Evolutionary conservation across 345 rosid genomes (phyloP).

Genomic region (Bruguiera gymnorhiza): DNA sequence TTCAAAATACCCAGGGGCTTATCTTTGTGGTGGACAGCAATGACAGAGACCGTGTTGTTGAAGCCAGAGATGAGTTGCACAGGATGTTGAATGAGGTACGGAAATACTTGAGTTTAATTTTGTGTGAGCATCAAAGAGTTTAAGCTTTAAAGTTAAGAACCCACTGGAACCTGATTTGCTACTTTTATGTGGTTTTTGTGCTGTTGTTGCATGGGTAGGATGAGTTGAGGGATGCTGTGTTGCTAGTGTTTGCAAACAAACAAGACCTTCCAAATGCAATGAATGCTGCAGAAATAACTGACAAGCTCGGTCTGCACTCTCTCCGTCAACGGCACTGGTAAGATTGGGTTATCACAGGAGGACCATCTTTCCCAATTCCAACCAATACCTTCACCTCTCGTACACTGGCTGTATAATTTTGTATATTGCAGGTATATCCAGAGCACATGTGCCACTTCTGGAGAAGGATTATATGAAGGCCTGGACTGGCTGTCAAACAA

Average conservation of each 20-base stretch:
- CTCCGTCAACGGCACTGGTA: slow-evolving; percentile 95
- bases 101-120: not conserved
- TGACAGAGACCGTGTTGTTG: slow-evolving; percentile 77
- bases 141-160: not conserved
- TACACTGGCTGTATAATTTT: not conserved
- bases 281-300: slow-evolving; percentile 89
- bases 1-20: slow-evolving; percentile 79
- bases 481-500: slow-evolving; percentile 99
- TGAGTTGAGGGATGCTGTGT: slow-evolving; percentile 82
- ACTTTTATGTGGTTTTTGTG: not conserved
- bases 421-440: slow-evolving; percentile 73
- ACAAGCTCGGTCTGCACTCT: slow-evolving; percentile 88
- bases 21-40: slow-evolving; percentile 87
- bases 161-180: not conserved
- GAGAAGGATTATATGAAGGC: slow-evolving; percentile 92
- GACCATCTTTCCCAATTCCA: not conserved
- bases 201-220: slow-evolving; percentile 41
- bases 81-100: slow-evolving; percentile 79
- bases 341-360: not conserved
- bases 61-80: slow-evolving; percentile 79
- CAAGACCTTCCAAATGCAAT: slow-evolving; percentile 93
- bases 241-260: slow-evolving; percentile 89
- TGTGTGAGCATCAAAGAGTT: not conserved
- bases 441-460: slow-evolving; percentile 95
- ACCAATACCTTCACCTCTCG: not conserved